Conservation (phyloP, 2,329 filamentous ascomycete genomes). For the Xylaria sp. region DNA sequence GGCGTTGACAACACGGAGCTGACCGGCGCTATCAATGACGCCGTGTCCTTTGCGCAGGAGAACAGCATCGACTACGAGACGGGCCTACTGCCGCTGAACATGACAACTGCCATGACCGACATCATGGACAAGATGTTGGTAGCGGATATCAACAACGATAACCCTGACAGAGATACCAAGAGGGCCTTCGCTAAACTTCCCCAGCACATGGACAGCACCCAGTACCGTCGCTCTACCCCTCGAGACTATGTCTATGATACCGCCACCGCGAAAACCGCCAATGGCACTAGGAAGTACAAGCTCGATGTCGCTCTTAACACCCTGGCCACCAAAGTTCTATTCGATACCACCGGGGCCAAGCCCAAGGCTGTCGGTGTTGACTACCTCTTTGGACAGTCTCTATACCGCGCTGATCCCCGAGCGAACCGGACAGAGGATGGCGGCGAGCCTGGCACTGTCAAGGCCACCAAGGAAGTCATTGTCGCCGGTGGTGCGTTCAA, state of each 20-base stretch:
- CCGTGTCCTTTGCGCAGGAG: constrained; percentile 24
- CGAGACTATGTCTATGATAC: constrained; percentile 58
- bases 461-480: constrained; percentile 60
- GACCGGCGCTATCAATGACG: constrained; percentile 30
- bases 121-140: constrained; percentile 50
- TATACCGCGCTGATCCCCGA: constrained; percentile 60
- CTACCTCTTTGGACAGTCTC: constrained; percentile 58
- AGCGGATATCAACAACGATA: constrained; percentile 60
- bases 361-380: constrained; percentile 62
- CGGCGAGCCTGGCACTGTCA: constrained; percentile 50
- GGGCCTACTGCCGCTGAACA: constrained; percentile 40
- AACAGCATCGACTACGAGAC: constrained; percentile 39
- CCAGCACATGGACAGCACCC: constrained; percentile 61
- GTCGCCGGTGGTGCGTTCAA: constrained; percentile 65
- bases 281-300: constrained; percentile 65
- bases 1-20: constrained; percentile 32
- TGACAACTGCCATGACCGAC: constrained; percentile 35
- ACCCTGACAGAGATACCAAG: constrained; percentile 56
- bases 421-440: constrained; percentile 33
- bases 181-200: constrained; percentile 61
- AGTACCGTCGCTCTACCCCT: constrained; percentile 64
- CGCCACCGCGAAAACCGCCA: constrained; percentile 43
- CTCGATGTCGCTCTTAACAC: constrained; percentile 65
- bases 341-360: constrained; percentile 52
- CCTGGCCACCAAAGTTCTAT: constrained; percentile 58